phyloP scores from a whole-genome alignment of 257 asterid genomes.

The Echium plantagineum region DNA sequence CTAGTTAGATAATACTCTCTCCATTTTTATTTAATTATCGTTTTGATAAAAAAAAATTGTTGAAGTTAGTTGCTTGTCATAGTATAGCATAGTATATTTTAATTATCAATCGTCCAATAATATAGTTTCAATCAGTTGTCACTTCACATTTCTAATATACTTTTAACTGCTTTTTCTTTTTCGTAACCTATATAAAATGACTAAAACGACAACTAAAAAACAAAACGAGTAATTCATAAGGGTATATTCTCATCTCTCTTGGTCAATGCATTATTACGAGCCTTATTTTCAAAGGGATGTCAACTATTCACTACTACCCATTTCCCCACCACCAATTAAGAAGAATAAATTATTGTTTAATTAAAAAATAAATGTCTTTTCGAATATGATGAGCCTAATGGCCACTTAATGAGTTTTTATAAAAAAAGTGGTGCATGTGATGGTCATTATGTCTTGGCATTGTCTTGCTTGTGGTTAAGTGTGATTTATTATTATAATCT shows the following conservation, averaged over 20 bases:
- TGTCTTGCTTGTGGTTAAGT: constrained; percentile 57
- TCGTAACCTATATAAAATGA: too few relatives aligned
- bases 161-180: too few relatives aligned
- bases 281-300: constrained; percentile 24
- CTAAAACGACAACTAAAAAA: too few relatives aligned
- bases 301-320: constrained; percentile 13
- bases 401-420: constrained; percentile 12
- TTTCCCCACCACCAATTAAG: constrained; percentile 25
- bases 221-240: too few relatives aligned
- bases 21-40: too few relatives aligned
- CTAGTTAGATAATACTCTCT: neutral
- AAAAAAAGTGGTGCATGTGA: constrained; percentile 56
- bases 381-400: constrained; percentile 4
- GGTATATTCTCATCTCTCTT: constrained; percentile 14
- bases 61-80: too few relatives aligned
- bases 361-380: neutral
- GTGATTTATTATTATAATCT: constrained; percentile 8
- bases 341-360: neutral
- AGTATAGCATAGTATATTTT: too few relatives aligned
- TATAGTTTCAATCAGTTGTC: too few relatives aligned
- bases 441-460: constrained; percentile 39
- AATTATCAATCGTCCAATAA: too few relatives aligned
- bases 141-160: too few relatives aligned
- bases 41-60: too few relatives aligned
- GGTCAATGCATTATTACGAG: constrained; percentile 28